phyloP scores from a whole-genome alignment of 179 eudicot genomes.

The Beta macrorhiza region DNA sequence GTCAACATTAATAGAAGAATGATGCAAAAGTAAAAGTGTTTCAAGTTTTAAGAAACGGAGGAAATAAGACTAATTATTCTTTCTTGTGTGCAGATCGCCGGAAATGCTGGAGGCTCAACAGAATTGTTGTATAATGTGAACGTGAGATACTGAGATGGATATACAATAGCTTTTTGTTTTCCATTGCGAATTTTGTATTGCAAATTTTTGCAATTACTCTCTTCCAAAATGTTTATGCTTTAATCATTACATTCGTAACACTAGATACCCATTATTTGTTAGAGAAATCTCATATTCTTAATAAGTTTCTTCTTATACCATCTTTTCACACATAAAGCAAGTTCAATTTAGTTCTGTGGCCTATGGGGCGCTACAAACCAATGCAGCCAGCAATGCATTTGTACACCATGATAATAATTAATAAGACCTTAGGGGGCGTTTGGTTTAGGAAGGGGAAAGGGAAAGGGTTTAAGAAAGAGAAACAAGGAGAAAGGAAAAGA shows the following conservation, averaged over 20 bases:
- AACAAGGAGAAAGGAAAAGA: too few relatives aligned
- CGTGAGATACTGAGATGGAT: not conserved
- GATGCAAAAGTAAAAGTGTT: too few relatives aligned
- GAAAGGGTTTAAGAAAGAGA: too few relatives aligned
- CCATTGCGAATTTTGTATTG: not conserved
- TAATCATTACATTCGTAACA: not conserved
- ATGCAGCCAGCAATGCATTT: too few relatives aligned
- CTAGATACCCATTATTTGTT: not conserved
- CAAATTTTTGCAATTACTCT: not conserved
- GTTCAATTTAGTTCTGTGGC: too few relatives aligned
- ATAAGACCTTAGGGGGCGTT: too few relatives aligned
- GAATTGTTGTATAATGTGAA: slow-evolving; percentile 72
- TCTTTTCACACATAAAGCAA: too few relatives aligned
- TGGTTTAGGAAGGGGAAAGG: too few relatives aligned
- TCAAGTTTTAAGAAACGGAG: too few relatives aligned
- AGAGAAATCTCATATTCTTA: not conserved
- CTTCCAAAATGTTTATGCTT: not conserved
- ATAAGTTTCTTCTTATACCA: not conserved
- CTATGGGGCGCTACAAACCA: too few relatives aligned
- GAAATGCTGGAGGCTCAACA: slow-evolving; percentile 72
- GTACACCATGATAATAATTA: too few relatives aligned
- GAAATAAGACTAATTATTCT: not conserved
- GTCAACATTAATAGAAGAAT: too few relatives aligned
- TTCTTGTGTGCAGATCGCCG: slow-evolving; percentile 57
- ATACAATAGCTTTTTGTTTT: slow-evolving; percentile 5